These are phyloP conservation scores for Neurospora cerealis DNA, from an alignment of 495 filamentous ascomycete genomes.

Conservation along the genomic window DNA sequence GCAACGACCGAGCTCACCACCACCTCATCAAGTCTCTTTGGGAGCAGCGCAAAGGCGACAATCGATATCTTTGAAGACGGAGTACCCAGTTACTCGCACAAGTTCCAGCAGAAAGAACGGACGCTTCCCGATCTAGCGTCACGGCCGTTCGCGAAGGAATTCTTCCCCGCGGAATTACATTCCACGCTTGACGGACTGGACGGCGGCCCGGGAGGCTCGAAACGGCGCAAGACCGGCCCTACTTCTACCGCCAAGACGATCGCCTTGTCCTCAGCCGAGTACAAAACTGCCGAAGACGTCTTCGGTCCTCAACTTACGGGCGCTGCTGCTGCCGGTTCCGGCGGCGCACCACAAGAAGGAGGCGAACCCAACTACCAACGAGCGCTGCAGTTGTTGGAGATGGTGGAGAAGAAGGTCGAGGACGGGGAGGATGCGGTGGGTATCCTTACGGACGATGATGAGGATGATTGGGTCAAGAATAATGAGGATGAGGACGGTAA, in stretches of 20 bases:
- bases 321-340: neutral
- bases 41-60: conserved; percentile 25
- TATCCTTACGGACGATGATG: conserved; percentile 28
- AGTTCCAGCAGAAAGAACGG: conserved; percentile 32
- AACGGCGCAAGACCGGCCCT: conserved; percentile 16
- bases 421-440: conserved; percentile 31
- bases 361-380: conserved; percentile 19
- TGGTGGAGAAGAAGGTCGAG: conserved; percentile 26
- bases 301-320: conserved; percentile 3
- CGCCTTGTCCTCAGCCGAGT: conserved; percentile 14
- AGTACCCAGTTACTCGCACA: conserved; percentile 41
- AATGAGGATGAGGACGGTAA: conserved; percentile 26
- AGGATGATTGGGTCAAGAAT: conserved; percentile 33
- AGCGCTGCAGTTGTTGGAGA: conserved; percentile 25
- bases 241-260: conserved; percentile 12
- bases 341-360: neutral
- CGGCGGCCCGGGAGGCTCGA: conserved; percentile 3
- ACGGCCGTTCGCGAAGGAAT: conserved; percentile 32
- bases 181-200: conserved; percentile 38
- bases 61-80: conserved; percentile 38
- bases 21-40: neutral
- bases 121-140: conserved; percentile 37
- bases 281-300: conserved; percentile 23
- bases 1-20: neutral
- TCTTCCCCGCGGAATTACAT: conserved; percentile 45